phyloP scores from a whole-genome alignment of 805 yeast species.

The Candida namnaoensis region DNA sequence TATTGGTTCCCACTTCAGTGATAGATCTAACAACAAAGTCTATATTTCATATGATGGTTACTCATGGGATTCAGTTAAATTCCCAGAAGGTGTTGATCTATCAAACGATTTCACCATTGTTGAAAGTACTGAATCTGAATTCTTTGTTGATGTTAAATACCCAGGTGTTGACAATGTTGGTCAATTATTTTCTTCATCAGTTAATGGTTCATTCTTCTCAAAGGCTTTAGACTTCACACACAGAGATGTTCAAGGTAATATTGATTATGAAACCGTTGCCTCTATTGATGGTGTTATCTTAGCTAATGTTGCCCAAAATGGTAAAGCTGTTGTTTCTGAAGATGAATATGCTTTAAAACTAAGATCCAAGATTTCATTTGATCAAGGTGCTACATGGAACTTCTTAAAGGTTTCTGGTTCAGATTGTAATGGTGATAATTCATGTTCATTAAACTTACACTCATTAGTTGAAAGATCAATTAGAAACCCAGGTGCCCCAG shows the following conservation, averaged over 20 bases:
- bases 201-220: constrained; percentile 40
- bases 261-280: constrained; percentile 31
- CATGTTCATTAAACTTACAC: constrained; percentile 29
- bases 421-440: constrained; percentile 14
- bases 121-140: constrained; percentile 28
- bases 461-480: constrained; percentile 21
- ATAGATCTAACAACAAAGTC: constrained; percentile 12
- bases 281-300: constrained; percentile 59
- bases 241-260: constrained; percentile 18
- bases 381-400: constrained; percentile 29
- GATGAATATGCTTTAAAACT: constrained; percentile 4
- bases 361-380: constrained; percentile 25
- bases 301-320: constrained; percentile 26
- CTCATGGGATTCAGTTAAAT: constrained; percentile 23
- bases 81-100: constrained; percentile 18
- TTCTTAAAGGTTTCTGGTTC: constrained; percentile 15
- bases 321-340: constrained; percentile 6
- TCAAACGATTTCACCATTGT: constrained; percentile 20
- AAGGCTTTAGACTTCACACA: constrained; percentile 33
- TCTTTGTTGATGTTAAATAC: constrained; percentile 29
- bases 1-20: constrained; percentile 20
- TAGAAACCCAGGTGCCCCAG: constrained; percentile 12
- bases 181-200: constrained; percentile 30
- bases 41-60: constrained; percentile 24
- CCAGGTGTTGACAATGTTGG: constrained; percentile 16